phyloP scores from a whole-genome alignment of 2,329 filamentous ascomycete species.

The Aspergillus pseudoviridinutans region DNA sequence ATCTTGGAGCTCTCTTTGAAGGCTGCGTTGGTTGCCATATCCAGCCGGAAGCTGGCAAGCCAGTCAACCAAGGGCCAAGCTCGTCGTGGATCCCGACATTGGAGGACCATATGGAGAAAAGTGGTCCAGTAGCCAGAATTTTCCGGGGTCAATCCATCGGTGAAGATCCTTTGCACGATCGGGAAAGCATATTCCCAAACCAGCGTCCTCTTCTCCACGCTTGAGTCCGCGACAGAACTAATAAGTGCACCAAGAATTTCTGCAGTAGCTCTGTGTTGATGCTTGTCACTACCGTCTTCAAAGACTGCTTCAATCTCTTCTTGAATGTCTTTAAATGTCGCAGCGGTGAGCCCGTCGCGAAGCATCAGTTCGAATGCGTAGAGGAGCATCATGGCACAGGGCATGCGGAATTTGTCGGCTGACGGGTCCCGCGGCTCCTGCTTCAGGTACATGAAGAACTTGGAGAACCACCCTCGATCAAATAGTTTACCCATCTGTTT shows the following conservation, averaged over 20 bases:
- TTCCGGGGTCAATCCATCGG: constrained; percentile 89
- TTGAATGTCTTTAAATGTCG: constrained; percentile 83
- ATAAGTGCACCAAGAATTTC: constrained; percentile 89
- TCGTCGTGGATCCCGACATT: constrained; percentile 83
- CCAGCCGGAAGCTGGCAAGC: constrained; percentile 79
- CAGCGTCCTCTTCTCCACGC: constrained; percentile 65
- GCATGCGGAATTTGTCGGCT: constrained; percentile 84
- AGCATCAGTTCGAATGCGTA: constrained; percentile 89
- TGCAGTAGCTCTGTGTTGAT: constrained; percentile 91
- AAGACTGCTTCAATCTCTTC: constrained; percentile 73
- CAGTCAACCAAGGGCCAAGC: constrained; percentile 81
- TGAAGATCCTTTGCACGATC: constrained; percentile 77
- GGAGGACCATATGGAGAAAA: constrained; percentile 83
- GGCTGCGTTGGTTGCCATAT: constrained; percentile 92
- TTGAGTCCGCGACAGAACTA: constrained; percentile 73
- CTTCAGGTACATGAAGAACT: constrained; percentile 89
- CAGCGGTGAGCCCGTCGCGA: constrained; percentile 65
- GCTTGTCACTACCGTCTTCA: constrained; percentile 91
- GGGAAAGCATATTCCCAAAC: constrained; percentile 91
- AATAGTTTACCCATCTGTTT: constrained; percentile 76
- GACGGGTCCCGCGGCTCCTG: constrained; percentile 84
- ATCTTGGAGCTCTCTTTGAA: constrained; percentile 99
- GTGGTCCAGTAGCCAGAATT: constrained; percentile 94
- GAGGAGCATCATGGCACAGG: constrained; percentile 79
- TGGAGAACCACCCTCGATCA: constrained; percentile 78